A percentile compares a stretch with the other conserved stretches of the same genome.
Evolutionary conservation across 31 red algal species (phyloP).

Genomic region (Endocladia muricata): DNA sequence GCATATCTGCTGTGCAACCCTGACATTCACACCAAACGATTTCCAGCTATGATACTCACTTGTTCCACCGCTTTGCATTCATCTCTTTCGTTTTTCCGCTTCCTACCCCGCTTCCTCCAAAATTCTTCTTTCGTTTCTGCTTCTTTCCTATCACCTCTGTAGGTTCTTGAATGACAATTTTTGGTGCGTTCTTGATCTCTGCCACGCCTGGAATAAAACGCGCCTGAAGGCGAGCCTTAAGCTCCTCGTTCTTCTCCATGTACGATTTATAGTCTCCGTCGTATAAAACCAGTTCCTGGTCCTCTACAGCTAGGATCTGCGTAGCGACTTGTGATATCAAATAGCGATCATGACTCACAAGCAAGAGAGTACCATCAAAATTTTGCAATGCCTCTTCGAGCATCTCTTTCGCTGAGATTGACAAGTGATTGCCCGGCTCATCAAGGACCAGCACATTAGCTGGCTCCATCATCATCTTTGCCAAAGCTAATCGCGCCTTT

Average conservation of each 20-base stretch:
- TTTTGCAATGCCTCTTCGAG: slow-evolving; percentile 94
- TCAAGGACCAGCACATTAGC: slow-evolving; percentile 96
- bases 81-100: slow-evolving; percentile 79
- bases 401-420: slow-evolving; percentile 89
- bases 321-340: slow-evolving; percentile 95
- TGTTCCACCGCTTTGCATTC: slow-evolving; percentile 89
- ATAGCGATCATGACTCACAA: slow-evolving; percentile 98
- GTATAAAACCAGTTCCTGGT: slow-evolving; percentile 79
- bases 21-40: too few relatives aligned
- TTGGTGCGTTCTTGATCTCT: slow-evolving; percentile 88
- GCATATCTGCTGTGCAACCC: too few relatives aligned
- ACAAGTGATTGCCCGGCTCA: slow-evolving; percentile 96
- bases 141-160: slow-evolving; percentile 33
- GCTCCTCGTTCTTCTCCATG: slow-evolving; percentile 85
- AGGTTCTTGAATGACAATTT: slow-evolving; percentile 37
- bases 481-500: slow-evolving; percentile 92
- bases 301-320: slow-evolving; percentile 86
- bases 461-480: slow-evolving; percentile 94
- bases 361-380: slow-evolving; percentile 92
- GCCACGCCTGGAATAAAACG: slow-evolving; percentile 88
- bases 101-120: slow-evolving; percentile 84
- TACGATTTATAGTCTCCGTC: slow-evolving; percentile 94
- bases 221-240: slow-evolving; percentile 64
- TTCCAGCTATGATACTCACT: background rate
- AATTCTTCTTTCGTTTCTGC: slow-evolving; percentile 84